Percentiles rank a stretch among this genome's conserved stretches.
Evolutionary conservation across 1,139 yeast species (phyloP).

Genomic region (Suhomyces choctaworum): DNA sequence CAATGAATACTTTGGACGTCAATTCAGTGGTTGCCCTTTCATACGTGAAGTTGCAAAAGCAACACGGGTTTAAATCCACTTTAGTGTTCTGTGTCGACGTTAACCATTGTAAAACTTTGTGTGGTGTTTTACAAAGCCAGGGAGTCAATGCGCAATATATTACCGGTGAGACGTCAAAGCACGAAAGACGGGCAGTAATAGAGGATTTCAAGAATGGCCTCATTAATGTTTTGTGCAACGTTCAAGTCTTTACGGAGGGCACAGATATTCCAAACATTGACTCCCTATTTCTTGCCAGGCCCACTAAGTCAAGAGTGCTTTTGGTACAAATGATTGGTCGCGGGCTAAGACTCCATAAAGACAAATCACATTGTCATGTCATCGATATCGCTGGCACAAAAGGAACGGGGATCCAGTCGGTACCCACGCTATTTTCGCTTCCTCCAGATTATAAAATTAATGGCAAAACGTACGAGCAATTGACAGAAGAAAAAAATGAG

Average conservation of each 20-base stretch:
- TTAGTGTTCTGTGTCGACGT: slow-evolving; percentile 78
- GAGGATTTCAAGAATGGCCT: slow-evolving; percentile 61
- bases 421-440: slow-evolving; percentile 56
- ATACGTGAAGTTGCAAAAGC: slow-evolving; percentile 47
- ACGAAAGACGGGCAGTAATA: slow-evolving; percentile 54
- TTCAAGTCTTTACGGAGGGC: slow-evolving; percentile 92
- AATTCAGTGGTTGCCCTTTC: slow-evolving; percentile 60
- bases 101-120: slow-evolving; percentile 60
- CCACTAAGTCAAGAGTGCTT: slow-evolving; percentile 72
- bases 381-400: slow-evolving; percentile 74
- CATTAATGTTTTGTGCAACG: slow-evolving; percentile 77
- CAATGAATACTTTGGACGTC: slow-evolving; percentile 53
- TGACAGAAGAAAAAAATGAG: slow-evolving; percentile 26
- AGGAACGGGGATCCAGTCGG: slow-evolving; percentile 57
- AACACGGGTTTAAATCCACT: slow-evolving; percentile 54
- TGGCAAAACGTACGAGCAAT: slow-evolving; percentile 28
- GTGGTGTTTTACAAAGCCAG: slow-evolving; percentile 51
- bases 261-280: slow-evolving; percentile 93
- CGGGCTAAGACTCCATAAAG: slow-evolving; percentile 67
- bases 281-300: slow-evolving; percentile 74
- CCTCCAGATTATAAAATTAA: slow-evolving; percentile 34
- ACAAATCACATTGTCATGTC: slow-evolving; percentile 68
- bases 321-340: slow-evolving; percentile 90
- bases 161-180: slow-evolving; percentile 61
- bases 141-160: slow-evolving; percentile 77